These are phyloP conservation scores for Centrapalus pauciflorus DNA, from an alignment of 129 eudicot genomes.

Conservation along the genomic window DNA sequence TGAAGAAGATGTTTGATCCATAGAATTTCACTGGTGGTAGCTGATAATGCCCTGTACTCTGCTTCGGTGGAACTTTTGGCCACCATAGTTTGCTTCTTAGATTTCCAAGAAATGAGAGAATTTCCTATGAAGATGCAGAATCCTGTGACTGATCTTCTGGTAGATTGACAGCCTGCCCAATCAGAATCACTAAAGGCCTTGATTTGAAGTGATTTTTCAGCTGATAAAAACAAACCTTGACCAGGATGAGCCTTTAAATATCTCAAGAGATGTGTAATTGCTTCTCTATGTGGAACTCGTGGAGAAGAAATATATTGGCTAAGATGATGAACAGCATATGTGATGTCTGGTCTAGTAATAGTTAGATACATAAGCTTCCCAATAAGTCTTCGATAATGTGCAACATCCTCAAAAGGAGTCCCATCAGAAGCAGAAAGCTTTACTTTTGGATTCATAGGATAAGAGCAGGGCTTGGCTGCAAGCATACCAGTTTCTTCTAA, in stretches of 20 bases:
- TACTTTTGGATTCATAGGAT: neutral
- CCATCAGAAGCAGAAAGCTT: neutral
- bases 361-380: constrained; percentile 8
- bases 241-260: no score
- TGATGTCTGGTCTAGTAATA: neutral
- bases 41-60: no score
- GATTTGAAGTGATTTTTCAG: no score
- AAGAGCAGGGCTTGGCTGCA: neutral
- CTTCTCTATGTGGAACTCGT: neutral
- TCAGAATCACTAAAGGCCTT: no score
- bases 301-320: constrained; percentile 3
- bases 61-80: no score
- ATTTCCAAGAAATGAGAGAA: no score
- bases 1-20: no score
- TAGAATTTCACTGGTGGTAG: no score
- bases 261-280: neutral
- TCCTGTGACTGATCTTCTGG: no score
- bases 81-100: no score
- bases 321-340: constrained; percentile 2
- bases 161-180: no score
- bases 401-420: neutral
- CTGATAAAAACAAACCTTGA: neutral
- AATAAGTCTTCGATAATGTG: neutral
- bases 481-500: neutral
- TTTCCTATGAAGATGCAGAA: no score